Evolutionary conservation across 139 green algal genomes (phyloP).

Genomic region (Volvox africanus): DNA sequence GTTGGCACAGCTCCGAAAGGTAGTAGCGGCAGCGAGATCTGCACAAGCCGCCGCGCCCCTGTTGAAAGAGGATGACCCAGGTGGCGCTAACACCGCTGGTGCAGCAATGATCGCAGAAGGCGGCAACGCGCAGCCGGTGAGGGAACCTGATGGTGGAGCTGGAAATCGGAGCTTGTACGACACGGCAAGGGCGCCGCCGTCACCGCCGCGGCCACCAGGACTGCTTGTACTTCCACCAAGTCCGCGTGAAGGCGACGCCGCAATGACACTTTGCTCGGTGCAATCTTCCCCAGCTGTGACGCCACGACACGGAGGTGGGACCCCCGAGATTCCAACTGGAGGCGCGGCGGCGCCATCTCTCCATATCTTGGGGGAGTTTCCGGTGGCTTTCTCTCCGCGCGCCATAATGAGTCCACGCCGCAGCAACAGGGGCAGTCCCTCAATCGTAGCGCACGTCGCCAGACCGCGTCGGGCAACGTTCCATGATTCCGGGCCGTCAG

Average conservation of each 20-base stretch:
- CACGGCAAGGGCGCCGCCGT: too few relatives aligned
- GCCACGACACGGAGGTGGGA: background rate
- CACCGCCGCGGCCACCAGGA: background rate
- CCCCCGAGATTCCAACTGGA: background rate
- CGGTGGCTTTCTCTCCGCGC: background rate
- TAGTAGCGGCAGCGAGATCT: constrained; percentile 9
- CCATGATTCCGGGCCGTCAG: background rate
- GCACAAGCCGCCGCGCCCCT: background rate
- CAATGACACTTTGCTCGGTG: too few relatives aligned
- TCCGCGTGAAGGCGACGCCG: too few relatives aligned
- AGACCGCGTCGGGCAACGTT: background rate
- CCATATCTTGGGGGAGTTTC: background rate
- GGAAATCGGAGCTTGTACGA: background rate
- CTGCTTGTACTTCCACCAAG: background rate
- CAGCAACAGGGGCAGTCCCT: background rate
- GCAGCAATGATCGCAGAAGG: background rate
- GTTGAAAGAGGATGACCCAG: background rate
- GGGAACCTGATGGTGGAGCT: background rate
- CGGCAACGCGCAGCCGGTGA: background rate
- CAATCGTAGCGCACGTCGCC: background rate
- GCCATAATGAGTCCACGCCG: background rate
- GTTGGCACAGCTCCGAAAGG: constrained; percentile 1
- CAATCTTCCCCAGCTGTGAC: background rate
- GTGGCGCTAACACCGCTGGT: background rate
- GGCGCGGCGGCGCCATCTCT: background rate